Evolutionary conservation across 2,329 filamentous ascomycete genomes (phyloP), one percentile per base, ranked within the genome.

Genomic region (Colletotrichum agaves): DNA sequence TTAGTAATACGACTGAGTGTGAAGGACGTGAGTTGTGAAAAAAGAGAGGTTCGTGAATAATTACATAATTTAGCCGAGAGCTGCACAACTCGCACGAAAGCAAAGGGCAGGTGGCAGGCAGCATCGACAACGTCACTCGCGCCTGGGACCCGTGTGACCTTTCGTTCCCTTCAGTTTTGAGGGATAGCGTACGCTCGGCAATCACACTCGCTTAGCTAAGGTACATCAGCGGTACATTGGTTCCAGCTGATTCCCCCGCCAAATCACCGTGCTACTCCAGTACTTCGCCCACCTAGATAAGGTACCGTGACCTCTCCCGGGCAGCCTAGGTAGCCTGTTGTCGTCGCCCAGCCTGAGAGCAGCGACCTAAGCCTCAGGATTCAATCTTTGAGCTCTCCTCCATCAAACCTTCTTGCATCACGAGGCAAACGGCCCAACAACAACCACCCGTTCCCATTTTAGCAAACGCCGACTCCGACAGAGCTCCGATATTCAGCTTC

Each of bases 121-220:
- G 74, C 76, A 76, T 77, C 74, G 75, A 75, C 74, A 77, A 76
- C 75, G 75, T 77, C 75, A 77, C 75, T 76, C 60, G 56, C 50
- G 53, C 63, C 60, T 69, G 19, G 55, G 47, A 52, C 63, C 52
- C 43, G 63, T 46, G 53, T 59, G 61, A 21, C 60, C 50, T 63
- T 58, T 33, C 43, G 33, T 49, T 35, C 63, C 33, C 61, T 44
- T 52, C 46, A 41, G 59, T 53, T 46, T 56, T 66, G 35, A 37
- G 47, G 35, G 43, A 35, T 31, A 27, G 21, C 39, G 61, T 55
- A 50, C 47, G 17, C 68, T 60, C 59, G 58, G 62, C 55, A 61
- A 64, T 72, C 53, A 35, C 31, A 55, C 66, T 63, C 61, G 61
- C 64, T 65, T 61, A 47, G 46, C 5, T 39, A 21, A 17, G 52